Evolutionary conservation across 2,329 filamentous ascomycete species (phyloP).

Genomic region (Pseudogymnoascus verrucosus): DNA sequence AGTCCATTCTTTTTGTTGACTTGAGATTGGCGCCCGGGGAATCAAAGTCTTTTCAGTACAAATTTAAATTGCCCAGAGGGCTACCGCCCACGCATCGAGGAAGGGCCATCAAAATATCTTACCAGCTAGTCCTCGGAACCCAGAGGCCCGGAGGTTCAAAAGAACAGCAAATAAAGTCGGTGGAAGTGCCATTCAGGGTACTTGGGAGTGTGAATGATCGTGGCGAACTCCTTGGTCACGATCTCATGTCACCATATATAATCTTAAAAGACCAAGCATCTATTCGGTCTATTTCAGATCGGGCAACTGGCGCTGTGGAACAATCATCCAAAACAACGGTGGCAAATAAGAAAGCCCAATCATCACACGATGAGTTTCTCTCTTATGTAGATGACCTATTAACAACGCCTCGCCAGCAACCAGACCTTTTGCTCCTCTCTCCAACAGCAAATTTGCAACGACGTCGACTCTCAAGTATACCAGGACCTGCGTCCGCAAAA

Average conservation of each 20-base stretch:
- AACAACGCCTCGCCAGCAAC: conserved; percentile 46
- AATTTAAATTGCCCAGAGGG: conserved; percentile 76
- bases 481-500: conserved; percentile 58
- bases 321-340: conserved; percentile 13
- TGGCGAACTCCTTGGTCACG: conserved; percentile 84
- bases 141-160: conserved; percentile 72
- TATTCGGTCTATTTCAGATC: conserved; percentile 22
- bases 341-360: conserved; percentile 27
- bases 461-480: conserved; percentile 46
- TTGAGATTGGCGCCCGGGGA: conserved; percentile 80
- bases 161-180: conserved; percentile 78
- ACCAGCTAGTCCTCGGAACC: conserved; percentile 84
- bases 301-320: conserved; percentile 14
- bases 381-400: conserved; percentile 71
- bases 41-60: conserved; percentile 78
- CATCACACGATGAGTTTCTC: conserved; percentile 57
- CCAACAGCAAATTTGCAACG: conserved; percentile 53
- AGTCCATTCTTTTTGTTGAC: conserved; percentile 94
- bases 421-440: conserved; percentile 57
- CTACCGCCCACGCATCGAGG: conserved; percentile 88
- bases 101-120: conserved; percentile 87
- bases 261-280: conserved; percentile 72
- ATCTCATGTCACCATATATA: conserved; percentile 90
- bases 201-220: conserved; percentile 85
- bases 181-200: conserved; percentile 87